Conservation (phyloP, 2,329 filamentous ascomycete genomes). For the Ophiostoma pallidulum region DNA sequence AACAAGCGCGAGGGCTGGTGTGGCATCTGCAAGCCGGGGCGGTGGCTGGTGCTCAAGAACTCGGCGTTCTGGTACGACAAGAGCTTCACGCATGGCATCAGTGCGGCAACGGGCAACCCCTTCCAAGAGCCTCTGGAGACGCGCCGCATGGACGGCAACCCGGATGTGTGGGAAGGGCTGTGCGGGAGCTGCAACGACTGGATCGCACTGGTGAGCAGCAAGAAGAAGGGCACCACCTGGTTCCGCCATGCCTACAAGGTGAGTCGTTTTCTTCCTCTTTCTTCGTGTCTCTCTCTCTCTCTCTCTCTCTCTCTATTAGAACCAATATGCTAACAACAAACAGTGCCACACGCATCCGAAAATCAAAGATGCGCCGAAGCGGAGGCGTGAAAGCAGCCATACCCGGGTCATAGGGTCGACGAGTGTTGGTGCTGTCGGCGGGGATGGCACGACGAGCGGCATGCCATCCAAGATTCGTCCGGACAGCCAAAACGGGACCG, state of each 20-base stretch:
- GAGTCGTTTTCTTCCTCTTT: too few relatives aligned
- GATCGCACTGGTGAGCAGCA: slow-evolving; percentile 73
- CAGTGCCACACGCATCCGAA: slow-evolving; percentile 65
- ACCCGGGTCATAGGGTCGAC: slow-evolving; percentile 33
- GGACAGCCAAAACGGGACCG: slow-evolving; percentile 5
- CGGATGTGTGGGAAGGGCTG: slow-evolving; percentile 72
- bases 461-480: neutral
- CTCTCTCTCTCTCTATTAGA: too few relatives aligned
- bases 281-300: too few relatives aligned
- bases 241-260: slow-evolving; percentile 86
- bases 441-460: neutral
- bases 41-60: slow-evolving; percentile 83
- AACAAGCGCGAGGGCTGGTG: slow-evolving; percentile 88
- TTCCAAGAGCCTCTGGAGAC: slow-evolving; percentile 71
- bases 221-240: slow-evolving; percentile 90
- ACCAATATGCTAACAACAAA: neutral
- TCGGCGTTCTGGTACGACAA: slow-evolving; percentile 92
- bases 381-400: slow-evolving; percentile 53
- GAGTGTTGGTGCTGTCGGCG: slow-evolving; percentile 9
- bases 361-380: slow-evolving; percentile 61
- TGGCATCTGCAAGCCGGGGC: slow-evolving; percentile 74
- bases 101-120: slow-evolving; percentile 66
- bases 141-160: slow-evolving; percentile 67
- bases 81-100: slow-evolving; percentile 80
- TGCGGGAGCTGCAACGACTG: slow-evolving; percentile 72